Evolutionary conservation across 2,329 filamentous ascomycete genomes (phyloP).

Genomic region (Arthroderma sp.): DNA sequence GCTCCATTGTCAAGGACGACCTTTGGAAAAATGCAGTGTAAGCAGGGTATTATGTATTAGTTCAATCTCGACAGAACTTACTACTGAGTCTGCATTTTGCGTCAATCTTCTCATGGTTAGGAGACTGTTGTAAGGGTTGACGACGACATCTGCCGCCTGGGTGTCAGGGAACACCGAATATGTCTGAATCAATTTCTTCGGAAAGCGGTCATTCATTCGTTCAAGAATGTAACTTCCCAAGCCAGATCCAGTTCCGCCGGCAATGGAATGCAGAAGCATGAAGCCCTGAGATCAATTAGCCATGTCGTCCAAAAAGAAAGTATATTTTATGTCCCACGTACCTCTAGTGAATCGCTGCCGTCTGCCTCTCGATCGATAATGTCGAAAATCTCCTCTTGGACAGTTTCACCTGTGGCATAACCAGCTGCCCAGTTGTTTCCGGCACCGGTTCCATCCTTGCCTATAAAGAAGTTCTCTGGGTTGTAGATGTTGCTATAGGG

Average conservation of each 20-base stretch:
- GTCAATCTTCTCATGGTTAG: constrained; percentile 82
- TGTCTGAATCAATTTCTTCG: constrained; percentile 97
- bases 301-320: constrained; percentile 3
- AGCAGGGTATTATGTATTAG: constrained; percentile 13
- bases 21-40: constrained; percentile 24
- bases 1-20: constrained; percentile 93
- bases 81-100: constrained; percentile 93
- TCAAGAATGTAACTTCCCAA: constrained; percentile 90
- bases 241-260: constrained; percentile 92
- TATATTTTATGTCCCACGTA: constrained; percentile 23
- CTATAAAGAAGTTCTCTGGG: constrained; percentile 96
- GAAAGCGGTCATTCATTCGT: constrained; percentile 89
- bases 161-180: constrained; percentile 98
- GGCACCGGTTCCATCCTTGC: constrained; percentile 83
- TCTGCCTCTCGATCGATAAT: constrained; percentile 99
- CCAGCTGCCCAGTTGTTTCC: constrained; percentile 98
- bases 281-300: constrained; percentile 52
- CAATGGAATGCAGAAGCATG: constrained; percentile 97
- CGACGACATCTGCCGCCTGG: constrained; percentile 80
- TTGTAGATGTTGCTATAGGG: constrained; percentile 99
- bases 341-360: constrained; percentile 91
- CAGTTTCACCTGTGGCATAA: constrained; percentile 79
- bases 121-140: constrained; percentile 96
- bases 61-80: constrained; percentile 24
- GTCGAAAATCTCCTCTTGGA: constrained; percentile 95